Percentiles rank a stretch among this genome's conserved stretches.
phyloP scores from a whole-genome alignment of 179 eudicot species.

The Heliamphora pulchella region DNA sequence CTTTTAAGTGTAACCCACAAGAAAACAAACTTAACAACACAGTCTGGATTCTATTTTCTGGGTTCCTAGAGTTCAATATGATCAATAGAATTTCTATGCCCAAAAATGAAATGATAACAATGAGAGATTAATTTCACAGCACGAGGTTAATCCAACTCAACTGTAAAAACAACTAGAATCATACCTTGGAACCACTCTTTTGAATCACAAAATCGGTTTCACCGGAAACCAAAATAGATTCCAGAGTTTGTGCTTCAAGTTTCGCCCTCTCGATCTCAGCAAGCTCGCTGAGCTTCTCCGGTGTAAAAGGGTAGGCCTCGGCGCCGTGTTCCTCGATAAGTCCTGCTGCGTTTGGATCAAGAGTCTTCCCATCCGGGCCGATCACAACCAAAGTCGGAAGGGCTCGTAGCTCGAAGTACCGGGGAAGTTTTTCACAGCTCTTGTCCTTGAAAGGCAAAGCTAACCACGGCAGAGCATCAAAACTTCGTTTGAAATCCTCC shows the following conservation, averaged over 20 bases:
- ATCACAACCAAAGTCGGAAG: constrained; percentile 60
- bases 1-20: too few relatives aligned
- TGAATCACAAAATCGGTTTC: constrained; percentile 53
- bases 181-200: constrained; percentile 53
- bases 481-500: constrained; percentile 35
- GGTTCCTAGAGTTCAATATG: background rate
- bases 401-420: constrained; percentile 47
- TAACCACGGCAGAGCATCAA: constrained; percentile 48
- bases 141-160: background rate
- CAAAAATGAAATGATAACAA: background rate
- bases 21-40: too few relatives aligned
- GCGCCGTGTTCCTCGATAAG: constrained; percentile 55
- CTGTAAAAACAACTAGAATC: background rate
- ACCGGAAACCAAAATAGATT: constrained; percentile 62
- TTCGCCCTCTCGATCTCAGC: constrained; percentile 49
- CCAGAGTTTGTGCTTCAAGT: constrained; percentile 31
- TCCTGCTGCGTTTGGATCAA: constrained; percentile 47
- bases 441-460: constrained; percentile 64
- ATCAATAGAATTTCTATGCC: background rate
- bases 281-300: constrained; percentile 60
- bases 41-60: too few relatives aligned
- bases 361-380: constrained; percentile 72
- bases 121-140: background rate
- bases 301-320: constrained; percentile 68
- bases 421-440: constrained; percentile 43